These are phyloP conservation scores for Staphylotrichum tortipilum DNA, from an alignment of 495 filamentous ascomycete genomes.

Conservation along the genomic window DNA sequence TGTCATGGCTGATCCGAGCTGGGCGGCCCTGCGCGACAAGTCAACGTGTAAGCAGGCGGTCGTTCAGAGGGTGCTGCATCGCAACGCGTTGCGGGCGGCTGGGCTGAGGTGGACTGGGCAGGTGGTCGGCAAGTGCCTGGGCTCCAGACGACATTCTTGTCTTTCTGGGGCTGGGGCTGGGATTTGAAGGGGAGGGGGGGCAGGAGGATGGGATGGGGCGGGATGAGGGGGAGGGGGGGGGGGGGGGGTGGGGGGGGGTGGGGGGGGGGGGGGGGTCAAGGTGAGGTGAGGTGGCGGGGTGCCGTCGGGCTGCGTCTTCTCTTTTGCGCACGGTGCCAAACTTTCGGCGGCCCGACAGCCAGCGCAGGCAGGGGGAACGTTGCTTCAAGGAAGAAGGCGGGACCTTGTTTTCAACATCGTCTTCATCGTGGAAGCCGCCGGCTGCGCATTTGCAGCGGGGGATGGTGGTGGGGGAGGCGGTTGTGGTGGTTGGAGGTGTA, in stretches of 20 bases:
- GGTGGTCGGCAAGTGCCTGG: too few species aligned
- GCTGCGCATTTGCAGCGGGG: constrained; percentile 9
- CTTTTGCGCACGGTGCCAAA: constrained; percentile 26
- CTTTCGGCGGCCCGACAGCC: constrained; percentile 19
- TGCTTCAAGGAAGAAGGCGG: constrained; percentile 23
- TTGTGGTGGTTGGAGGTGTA: constrained; percentile 10
- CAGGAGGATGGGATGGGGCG: too few species aligned
- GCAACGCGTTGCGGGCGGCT: too few species aligned
- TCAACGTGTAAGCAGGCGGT: constrained; percentile 17
- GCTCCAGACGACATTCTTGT: too few species aligned
- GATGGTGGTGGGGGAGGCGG: background rate
- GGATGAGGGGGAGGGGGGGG: too few species aligned
- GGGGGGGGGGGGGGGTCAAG: too few species aligned
- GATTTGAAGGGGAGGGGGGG: too few species aligned
- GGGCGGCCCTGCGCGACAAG: constrained; percentile 24
- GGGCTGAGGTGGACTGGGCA: too few species aligned
- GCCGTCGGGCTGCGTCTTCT: constrained; percentile 8
- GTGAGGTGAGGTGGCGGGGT: constrained; percentile 20
- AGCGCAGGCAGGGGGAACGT: background rate
- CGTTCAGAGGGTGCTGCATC: background rate
- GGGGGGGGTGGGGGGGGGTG: too few species aligned
- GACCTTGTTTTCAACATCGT: constrained; percentile 48
- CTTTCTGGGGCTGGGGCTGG: too few species aligned
- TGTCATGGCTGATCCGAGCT: constrained; percentile 36
- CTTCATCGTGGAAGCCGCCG: constrained; percentile 25